Evolutionary conservation across 352 stramenopile genomes (phyloP).

Genomic region (Globisporangium spiculum): DNA sequence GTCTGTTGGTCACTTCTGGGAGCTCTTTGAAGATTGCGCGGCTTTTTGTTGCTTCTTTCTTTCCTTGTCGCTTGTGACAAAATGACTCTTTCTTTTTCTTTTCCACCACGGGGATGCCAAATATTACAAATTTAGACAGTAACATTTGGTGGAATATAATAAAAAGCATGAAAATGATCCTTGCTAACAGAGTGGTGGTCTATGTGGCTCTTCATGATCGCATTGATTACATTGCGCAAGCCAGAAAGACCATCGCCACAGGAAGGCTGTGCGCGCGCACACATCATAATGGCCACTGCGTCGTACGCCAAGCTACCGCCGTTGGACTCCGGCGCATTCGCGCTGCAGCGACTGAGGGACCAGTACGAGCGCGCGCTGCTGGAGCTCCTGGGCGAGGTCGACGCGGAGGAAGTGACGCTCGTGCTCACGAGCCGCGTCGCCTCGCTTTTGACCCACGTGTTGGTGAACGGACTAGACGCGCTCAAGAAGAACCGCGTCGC

Average conservation of each 20-base stretch:
- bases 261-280: not conserved
- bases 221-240: not conserved
- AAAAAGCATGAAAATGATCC: not conserved
- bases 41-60: slow-evolving; percentile 8
- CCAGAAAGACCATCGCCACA: not conserved
- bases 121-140: not conserved
- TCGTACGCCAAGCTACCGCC: slow-evolving; percentile 11
- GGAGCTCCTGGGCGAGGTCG: slow-evolving; percentile 32
- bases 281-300: not conserved
- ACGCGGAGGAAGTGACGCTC: slow-evolving; percentile 36
- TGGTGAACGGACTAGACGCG: slow-evolving; percentile 39
- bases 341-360: slow-evolving; percentile 29
- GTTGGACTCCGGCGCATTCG: slow-evolving; percentile 9
- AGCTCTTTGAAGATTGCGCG: not conserved
- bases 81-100: slow-evolving; percentile 2
- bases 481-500: slow-evolving; percentile 33
- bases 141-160: not conserved
- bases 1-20: no score
- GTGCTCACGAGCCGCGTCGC: slow-evolving; percentile 56
- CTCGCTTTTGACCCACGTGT: slow-evolving; percentile 59
- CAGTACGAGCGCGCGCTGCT: slow-evolving; percentile 43
- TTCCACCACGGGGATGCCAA: not conserved
- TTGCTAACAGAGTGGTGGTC: not conserved
- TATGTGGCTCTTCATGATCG: not conserved
- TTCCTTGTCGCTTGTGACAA: not conserved